A percentile compares a stretch with the other conserved stretches of the same genome.
phyloP scores from a whole-genome alignment of 345 rosid species.

The Gossypium arboreum region DNA sequence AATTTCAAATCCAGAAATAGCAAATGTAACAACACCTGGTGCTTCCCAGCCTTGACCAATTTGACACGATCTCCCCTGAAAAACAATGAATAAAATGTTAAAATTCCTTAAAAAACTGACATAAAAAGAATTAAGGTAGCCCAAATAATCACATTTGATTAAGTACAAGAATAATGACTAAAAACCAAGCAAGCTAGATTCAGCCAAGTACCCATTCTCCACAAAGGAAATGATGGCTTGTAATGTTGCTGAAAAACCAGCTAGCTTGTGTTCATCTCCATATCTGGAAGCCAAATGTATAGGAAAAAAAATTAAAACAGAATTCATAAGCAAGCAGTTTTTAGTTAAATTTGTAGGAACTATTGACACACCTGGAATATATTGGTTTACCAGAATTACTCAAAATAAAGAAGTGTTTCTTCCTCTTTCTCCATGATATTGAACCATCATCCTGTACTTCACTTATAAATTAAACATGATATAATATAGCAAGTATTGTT shows the following conservation, averaged over 20 bases:
- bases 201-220: conserved; percentile 75
- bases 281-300: conserved; percentile 47
- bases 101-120: conserved; percentile 25
- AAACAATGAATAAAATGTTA: conserved; percentile 11
- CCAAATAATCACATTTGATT: not conserved
- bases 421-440: conserved; percentile 95
- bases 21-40: conserved; percentile 37
- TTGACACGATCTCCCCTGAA: conserved; percentile 50
- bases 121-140: conserved; percentile 18
- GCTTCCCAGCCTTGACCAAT: conserved; percentile 53
- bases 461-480: conserved; percentile 28
- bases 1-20: not conserved
- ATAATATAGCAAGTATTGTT: conserved; percentile 12
- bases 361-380: conserved; percentile 70
- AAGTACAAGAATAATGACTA: not conserved
- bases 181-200: conserved; percentile 3
- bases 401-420: conserved; percentile 93
- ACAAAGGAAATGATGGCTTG: conserved; percentile 99
- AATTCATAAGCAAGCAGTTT: not conserved
- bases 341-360: not conserved
- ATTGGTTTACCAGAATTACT: conserved; percentile 98
- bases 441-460: conserved; percentile 97
- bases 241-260: conserved; percentile 97
- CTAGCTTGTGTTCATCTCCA: conserved; percentile 97
- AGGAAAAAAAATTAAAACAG: not conserved